Evolutionary conservation across 2,329 filamentous ascomycete species (phyloP).

Genomic region (Colletotrichum tamarilloi): DNA sequence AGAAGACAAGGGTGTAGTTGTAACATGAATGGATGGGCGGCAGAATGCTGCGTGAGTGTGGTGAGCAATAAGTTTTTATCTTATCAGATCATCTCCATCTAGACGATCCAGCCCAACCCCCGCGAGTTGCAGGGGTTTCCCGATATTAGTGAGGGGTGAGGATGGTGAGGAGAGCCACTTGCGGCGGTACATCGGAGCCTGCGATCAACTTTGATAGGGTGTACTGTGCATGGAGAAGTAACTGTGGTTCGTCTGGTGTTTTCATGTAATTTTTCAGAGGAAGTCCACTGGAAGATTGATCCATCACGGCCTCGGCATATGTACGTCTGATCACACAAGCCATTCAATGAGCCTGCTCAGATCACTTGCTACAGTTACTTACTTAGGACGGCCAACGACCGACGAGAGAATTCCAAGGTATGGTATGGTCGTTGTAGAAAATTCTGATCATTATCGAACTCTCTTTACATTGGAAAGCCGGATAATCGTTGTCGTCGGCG

Average conservation of each 20-base stretch:
- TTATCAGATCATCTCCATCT: slow-evolving; percentile 32
- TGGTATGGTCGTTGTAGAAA: too few species aligned
- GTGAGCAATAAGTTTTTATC: slow-evolving; percentile 16
- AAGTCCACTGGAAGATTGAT: not conserved
- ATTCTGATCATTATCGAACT: not conserved
- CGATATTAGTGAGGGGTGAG: slow-evolving; percentile 2
- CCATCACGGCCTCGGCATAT: not conserved
- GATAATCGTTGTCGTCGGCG: not conserved
- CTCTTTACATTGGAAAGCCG: not conserved
- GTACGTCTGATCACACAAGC: not conserved
- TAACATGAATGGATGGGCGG: not conserved
- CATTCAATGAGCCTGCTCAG: not conserved
- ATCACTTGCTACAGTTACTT: not conserved
- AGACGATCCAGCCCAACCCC: not conserved
- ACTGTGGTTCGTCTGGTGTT: not conserved
- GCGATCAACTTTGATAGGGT: not conserved
- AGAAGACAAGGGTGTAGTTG: slow-evolving; percentile 15
- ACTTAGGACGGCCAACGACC: not conserved
- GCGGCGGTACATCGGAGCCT: slow-evolving; percentile 18
- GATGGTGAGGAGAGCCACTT: slow-evolving; percentile 5
- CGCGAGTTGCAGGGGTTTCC: not conserved
- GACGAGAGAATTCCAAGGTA: not conserved
- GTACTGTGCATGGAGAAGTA: too few species aligned
- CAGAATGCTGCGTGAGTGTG: not conserved
- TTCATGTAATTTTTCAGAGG: not conserved